A percentile compares a stretch with the other conserved stretches of the same genome.
Evolutionary conservation across 768 basidiomycete species (phyloP).

Genomic region (Rhizopogon vulgaris): DNA sequence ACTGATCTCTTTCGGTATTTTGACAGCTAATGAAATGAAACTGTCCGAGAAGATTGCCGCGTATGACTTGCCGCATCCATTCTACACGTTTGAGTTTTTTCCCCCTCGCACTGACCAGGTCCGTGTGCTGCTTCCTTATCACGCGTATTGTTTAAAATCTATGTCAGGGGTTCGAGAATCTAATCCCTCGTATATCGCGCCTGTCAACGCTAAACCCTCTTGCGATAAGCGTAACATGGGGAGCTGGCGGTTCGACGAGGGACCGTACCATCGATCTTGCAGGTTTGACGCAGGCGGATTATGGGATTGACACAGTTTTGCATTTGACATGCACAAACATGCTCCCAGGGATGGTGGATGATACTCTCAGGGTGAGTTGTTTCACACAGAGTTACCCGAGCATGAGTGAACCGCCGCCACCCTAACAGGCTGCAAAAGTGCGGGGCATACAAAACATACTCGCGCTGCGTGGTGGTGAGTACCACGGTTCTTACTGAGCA

Average conservation of each 20-base stretch:
- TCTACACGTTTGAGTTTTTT: constrained; percentile 96
- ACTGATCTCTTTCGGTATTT: background rate
- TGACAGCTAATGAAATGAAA: constrained; percentile 45
- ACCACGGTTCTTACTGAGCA: background rate
- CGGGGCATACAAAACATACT: constrained; percentile 85
- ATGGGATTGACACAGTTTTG: constrained; percentile 81
- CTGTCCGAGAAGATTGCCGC: constrained; percentile 60
- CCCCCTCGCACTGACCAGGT: constrained; percentile 92
- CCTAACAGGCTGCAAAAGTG: constrained; percentile 64
- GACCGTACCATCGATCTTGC: constrained; percentile 87
- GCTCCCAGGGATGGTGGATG: constrained; percentile 81
- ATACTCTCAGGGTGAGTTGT: constrained; percentile 65
- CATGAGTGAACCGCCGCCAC: constrained; percentile 5
- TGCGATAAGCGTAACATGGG: constrained; percentile 94
- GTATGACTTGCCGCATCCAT: constrained; percentile 46
- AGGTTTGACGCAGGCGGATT: constrained; percentile 61
- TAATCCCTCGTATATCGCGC: constrained; percentile 81
- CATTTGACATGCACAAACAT: constrained; percentile 98
- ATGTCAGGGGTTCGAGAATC: constrained; percentile 81
- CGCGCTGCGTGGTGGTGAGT: constrained; percentile 83
- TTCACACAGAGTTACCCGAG: background rate
- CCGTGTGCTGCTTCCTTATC: background rate
- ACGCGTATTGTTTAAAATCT: constrained; percentile 4
- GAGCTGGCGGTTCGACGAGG: constrained; percentile 89
- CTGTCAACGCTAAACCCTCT: constrained; percentile 72